Percentiles rank a stretch among this genome's conserved stretches.
Evolutionary conservation across 2,329 filamentous ascomycete genomes (phyloP).

Genomic region (Biscogniauxia sp.): DNA sequence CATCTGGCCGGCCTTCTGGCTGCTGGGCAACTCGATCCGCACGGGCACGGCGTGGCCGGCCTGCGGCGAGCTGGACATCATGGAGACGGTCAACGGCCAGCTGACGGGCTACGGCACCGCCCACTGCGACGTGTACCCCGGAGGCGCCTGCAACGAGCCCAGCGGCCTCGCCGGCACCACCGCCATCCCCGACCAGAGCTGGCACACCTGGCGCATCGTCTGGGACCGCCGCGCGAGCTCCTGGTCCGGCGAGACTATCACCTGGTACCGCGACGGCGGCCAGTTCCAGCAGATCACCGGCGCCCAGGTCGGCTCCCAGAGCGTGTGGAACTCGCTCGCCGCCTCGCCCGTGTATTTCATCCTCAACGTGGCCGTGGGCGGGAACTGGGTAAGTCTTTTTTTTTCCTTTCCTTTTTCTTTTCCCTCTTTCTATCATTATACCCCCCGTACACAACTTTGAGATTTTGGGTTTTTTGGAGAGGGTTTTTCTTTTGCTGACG

Average conservation of each 20-base stretch:
- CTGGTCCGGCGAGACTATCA: conserved; percentile 48
- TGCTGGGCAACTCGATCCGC: conserved; percentile 47
- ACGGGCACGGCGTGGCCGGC: conserved; percentile 46
- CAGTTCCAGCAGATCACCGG: conserved; percentile 45
- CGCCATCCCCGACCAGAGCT: conserved; percentile 43
- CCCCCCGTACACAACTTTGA: too few relatives aligned
- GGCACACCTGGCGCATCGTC: conserved; percentile 48
- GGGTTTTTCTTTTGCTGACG: conserved; percentile 1
- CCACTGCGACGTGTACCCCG: conserved; percentile 44
- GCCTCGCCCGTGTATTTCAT: conserved; percentile 44
- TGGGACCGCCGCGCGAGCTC: conserved; percentile 43
- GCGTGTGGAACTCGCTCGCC: conserved; percentile 43
- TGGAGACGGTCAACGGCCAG: conserved; percentile 48
- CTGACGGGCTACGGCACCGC: conserved; percentile 46
- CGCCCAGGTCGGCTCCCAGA: conserved; percentile 37
- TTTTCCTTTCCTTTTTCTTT: conserved; percentile 1
- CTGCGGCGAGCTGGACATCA: conserved; percentile 51
- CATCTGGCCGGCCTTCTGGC: conserved; percentile 55
- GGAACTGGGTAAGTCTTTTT: conserved; percentile 39
- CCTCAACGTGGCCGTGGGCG: conserved; percentile 49
- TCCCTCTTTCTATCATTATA: too few relatives aligned
- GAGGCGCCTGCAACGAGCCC: conserved; percentile 48
- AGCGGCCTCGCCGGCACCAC: conserved; percentile 37
- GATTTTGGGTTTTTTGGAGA: too few relatives aligned
- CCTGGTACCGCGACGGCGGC: conserved; percentile 46